Percentiles rank a stretch among this genome's conserved stretches.
phyloP scores from a whole-genome alignment of 768 basidiomycete species.

The Naganishia kalamii region DNA sequence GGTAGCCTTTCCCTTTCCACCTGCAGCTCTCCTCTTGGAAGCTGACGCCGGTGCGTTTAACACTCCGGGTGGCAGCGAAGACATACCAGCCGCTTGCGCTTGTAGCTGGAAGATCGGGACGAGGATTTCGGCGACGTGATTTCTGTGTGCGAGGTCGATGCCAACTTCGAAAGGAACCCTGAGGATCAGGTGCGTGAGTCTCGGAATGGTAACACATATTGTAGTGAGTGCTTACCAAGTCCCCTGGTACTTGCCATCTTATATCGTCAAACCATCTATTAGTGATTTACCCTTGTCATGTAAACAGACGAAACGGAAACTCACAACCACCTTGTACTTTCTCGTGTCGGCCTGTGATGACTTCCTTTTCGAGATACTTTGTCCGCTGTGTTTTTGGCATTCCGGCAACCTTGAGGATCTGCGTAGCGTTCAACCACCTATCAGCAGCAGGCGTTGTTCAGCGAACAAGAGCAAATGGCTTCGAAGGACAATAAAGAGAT shows the following conservation, averaged over 20 bases:
- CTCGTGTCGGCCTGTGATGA: slow-evolving; percentile 88
- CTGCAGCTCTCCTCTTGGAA: background rate
- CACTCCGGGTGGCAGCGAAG: slow-evolving; percentile 57
- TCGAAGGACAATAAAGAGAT: background rate
- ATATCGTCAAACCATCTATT: background rate
- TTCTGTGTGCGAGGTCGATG: slow-evolving; percentile 83
- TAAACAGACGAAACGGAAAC: slow-evolving; percentile 10
- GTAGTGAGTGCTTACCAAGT: slow-evolving; percentile 65
- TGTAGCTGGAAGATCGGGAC: slow-evolving; percentile 72
- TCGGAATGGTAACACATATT: background rate
- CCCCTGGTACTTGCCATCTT: slow-evolving; percentile 91
- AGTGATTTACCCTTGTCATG: background rate
- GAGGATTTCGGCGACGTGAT: slow-evolving; percentile 80
- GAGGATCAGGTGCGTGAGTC: background rate
- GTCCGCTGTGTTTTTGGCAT: slow-evolving; percentile 94
- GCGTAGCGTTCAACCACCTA: slow-evolving; percentile 78
- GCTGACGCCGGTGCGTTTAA: slow-evolving; percentile 8
- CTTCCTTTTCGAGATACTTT: slow-evolving; percentile 90
- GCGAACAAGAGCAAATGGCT: too few species aligned
- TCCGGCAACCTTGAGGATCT: slow-evolving; percentile 97
- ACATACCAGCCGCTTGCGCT: slow-evolving; percentile 55
- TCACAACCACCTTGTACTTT: slow-evolving; percentile 90
- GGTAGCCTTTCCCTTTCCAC: background rate
- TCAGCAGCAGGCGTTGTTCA: too few species aligned
- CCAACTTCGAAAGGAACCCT: slow-evolving; percentile 97